phyloP scores from a whole-genome alignment of 2,329 filamentous ascomycete species.

The Ophiostoma australiae region DNA sequence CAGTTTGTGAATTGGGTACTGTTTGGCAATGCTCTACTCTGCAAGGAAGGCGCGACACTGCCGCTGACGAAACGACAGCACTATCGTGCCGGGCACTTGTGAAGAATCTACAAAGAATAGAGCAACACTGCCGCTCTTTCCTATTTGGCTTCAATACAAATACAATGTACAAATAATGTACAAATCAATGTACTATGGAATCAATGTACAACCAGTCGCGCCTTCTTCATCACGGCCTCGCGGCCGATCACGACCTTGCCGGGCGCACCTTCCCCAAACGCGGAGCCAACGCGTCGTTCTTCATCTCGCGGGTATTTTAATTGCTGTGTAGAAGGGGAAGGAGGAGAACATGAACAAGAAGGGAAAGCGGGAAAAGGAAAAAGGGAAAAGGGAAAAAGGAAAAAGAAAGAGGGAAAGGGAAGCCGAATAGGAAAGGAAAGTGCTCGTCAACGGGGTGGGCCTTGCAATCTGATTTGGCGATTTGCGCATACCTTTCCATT shows the following conservation, averaged over 20 bases:
- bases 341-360: not conserved
- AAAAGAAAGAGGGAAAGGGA: not conserved
- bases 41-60: not conserved
- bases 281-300: not conserved
- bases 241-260: not conserved
- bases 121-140: not conserved
- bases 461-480: slow-evolving; percentile 11
- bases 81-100: no score
- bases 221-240: not conserved
- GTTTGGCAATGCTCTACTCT: no score
- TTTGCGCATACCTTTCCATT: slow-evolving; percentile 18
- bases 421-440: no score
- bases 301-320: not conserved
- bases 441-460: not conserved
- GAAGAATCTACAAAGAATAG: no score
- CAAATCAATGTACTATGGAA: no score
- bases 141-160: not conserved
- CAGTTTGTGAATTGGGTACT: no score
- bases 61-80: not conserved
- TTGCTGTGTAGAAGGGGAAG: not conserved
- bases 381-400: not conserved
- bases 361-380: not conserved
- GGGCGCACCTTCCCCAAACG: not conserved
- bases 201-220: no score
- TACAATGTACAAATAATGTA: no score